Evolutionary conservation across 2,329 filamentous ascomycete genomes (phyloP), one percentile per base, ranked within the genome.

Genomic region (Sporothrix mexicana): DNA sequence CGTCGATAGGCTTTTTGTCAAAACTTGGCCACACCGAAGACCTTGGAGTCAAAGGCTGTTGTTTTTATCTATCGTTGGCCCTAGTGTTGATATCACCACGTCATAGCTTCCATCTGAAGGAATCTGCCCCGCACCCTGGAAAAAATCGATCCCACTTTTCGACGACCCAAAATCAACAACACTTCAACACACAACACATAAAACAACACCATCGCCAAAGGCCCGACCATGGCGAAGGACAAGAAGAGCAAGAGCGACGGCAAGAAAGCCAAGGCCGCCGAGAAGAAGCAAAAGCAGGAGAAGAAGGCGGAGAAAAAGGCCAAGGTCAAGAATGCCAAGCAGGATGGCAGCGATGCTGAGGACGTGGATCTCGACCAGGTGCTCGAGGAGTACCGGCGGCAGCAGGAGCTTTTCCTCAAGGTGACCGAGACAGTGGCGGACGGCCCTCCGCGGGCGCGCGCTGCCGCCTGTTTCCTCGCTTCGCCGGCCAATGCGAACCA

Each of bases 321-420:
- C 77, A 94, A 95, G 78, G 84, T 81, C 69, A 93, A 92, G 81
- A 85, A 86, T 15, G 88, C 93, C 77, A 91, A 93, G 73, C 92
- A 92, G 72, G 91, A 92, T 15, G 95, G 95, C 80, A 95, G 93
- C 79, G 95, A 98, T 80, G 93, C 88, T 66, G 95, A 98, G 80
- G 95, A 98, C 77, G 91, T 96, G 15, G 96, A 98, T 82, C 88
- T 99, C 51, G 96, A 99, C 79, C 91, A 92, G 62, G 95, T 99
- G 61, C 90, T 99, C 41, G 95, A 95, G 62, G 93, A 97, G 81
- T 98, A 97, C 82, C 93, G 93, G 77, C 93, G 93, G 80, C 92
- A 94, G 82, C 96, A 99, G 84, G 95, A 97, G 79, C 92, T 93
- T 79, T 98, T 97, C 79, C 88, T 96, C 78, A 97, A 97, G 82